These are phyloP conservation scores for Phytopythium chamaehyphon DNA, from an alignment of 352 stramenopile species.

Conservation along the genomic window DNA sequence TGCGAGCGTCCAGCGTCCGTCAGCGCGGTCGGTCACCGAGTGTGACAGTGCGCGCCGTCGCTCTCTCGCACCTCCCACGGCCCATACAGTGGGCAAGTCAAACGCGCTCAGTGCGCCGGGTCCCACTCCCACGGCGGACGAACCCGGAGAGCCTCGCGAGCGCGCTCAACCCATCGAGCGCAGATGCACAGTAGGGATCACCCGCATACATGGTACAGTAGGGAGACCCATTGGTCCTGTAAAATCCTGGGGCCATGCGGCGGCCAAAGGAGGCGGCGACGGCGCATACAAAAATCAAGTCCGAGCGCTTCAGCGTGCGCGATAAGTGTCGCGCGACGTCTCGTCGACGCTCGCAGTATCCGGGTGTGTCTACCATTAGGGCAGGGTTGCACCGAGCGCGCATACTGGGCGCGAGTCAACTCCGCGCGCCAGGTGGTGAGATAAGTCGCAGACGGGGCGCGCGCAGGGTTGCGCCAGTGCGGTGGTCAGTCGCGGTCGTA, in stretches of 20 bases:
- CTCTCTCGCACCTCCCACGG: background rate
- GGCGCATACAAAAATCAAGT: no score
- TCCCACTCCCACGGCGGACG: slow-evolving; percentile 8
- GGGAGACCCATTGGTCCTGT: no score
- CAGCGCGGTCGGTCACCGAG: background rate
- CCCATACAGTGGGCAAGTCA: background rate
- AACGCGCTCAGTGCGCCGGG: background rate
- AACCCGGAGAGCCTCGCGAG: no score
- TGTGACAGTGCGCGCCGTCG: slow-evolving; percentile 2
- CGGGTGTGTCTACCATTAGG: no score
- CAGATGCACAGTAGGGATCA: no score
- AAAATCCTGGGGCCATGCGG: no score
- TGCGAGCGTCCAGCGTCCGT: slow-evolving; percentile 7
- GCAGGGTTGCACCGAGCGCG: background rate
- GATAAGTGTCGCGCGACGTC: no score
- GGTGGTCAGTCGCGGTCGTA: background rate
- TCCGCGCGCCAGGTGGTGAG: slow-evolving; percentile 1
- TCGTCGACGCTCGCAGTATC: no score
- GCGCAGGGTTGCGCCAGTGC: slow-evolving; percentile 3
- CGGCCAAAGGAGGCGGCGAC: no score
- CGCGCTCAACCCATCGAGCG: slow-evolving; percentile 1
- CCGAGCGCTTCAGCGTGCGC: no score
- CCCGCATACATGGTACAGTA: no score
- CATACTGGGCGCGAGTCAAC: background rate
- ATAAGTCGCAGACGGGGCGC: slow-evolving; percentile 7